Evolutionary conservation across 768 basidiomycete species (phyloP).

Genomic region (Lactifluus pinguis): DNA sequence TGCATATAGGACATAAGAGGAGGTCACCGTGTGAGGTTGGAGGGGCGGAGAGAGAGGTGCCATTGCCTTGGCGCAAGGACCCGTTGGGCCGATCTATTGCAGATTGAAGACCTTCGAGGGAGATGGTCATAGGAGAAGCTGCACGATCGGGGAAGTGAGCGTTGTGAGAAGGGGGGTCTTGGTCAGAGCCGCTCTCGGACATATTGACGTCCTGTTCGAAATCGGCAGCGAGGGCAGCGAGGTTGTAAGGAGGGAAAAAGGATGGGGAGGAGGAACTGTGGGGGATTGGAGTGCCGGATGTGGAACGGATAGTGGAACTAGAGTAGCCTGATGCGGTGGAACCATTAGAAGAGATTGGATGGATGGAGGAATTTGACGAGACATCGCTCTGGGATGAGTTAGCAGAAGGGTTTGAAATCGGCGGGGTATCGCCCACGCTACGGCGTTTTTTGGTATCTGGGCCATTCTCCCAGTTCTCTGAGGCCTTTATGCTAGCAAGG

Average conservation of each 20-base stretch:
- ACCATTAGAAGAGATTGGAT: background rate
- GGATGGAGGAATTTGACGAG: background rate
- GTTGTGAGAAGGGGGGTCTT: background rate
- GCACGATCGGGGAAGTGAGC: constrained; percentile 8
- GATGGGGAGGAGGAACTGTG: constrained; percentile 8
- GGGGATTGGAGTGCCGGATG: constrained; percentile 10
- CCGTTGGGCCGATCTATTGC: constrained; percentile 4
- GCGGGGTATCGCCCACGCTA: constrained; percentile 19
- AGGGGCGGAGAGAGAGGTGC: constrained; percentile 15
- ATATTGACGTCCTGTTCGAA: constrained; percentile 15
- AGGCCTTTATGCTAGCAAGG: constrained; percentile 17
- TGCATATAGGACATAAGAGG: constrained; percentile 16
- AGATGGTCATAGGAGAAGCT: constrained; percentile 17
- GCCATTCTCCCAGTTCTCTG: constrained; percentile 17
- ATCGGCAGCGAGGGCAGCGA: background rate
- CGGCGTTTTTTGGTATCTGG: constrained; percentile 20
- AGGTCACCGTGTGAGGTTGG: constrained; percentile 17
- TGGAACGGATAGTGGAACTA: constrained; percentile 9
- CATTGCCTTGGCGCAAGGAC: background rate
- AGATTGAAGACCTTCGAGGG: constrained; percentile 10
- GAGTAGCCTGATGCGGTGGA: constrained; percentile 3
- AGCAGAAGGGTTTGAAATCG: constrained; percentile 5
- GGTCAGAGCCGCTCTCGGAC: constrained; percentile 9
- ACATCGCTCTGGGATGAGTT: constrained; percentile 11
- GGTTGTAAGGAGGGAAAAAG: constrained; percentile 10